A percentile compares a stretch with the other conserved stretches of the same genome.
phyloP scores from a whole-genome alignment of 1,139 yeast species.

The Pichia sp. region DNA sequence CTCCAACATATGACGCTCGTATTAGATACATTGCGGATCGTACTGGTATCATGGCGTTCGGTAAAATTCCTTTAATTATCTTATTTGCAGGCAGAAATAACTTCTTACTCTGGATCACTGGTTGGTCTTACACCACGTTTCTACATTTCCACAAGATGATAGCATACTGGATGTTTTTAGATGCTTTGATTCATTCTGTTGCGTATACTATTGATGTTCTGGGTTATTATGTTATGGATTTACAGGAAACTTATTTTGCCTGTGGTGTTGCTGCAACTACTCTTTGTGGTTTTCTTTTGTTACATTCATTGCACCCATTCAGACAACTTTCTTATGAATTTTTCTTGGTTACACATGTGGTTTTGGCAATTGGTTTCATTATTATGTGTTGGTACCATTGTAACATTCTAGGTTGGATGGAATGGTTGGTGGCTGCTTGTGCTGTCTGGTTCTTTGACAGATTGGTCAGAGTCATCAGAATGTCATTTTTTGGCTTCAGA shows the following conservation, averaged over 20 bases:
- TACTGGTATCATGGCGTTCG: conserved; percentile 40
- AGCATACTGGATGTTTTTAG: conserved; percentile 39
- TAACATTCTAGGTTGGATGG: conserved; percentile 37
- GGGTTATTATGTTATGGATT: conserved; percentile 13
- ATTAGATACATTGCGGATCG: conserved; percentile 49
- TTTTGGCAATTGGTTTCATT: conserved; percentile 33
- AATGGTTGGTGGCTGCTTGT: conserved; percentile 38
- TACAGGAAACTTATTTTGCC: conserved; percentile 30
- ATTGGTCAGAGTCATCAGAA: conserved; percentile 31
- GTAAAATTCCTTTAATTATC: conserved; percentile 40
- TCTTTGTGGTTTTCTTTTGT: conserved; percentile 35
- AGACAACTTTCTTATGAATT: conserved; percentile 43
- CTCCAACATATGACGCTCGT: conserved; percentile 26
- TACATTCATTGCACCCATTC: conserved; percentile 40
- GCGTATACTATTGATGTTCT: conserved; percentile 28
- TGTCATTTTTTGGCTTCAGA: conserved; percentile 35
- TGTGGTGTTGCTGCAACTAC: conserved; percentile 36
- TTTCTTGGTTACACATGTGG: conserved; percentile 34
- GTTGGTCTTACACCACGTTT: conserved; percentile 54
- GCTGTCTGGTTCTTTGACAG: conserved; percentile 36
- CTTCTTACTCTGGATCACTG: conserved; percentile 48
- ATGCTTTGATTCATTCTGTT: conserved; percentile 26
- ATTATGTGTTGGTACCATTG: conserved; percentile 38
- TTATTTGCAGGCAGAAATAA: conserved; percentile 61
- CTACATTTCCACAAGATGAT: conserved; percentile 55